Conservation (phyloP, 805 yeast genomes). For the Yamadazyma insecticola region DNA sequence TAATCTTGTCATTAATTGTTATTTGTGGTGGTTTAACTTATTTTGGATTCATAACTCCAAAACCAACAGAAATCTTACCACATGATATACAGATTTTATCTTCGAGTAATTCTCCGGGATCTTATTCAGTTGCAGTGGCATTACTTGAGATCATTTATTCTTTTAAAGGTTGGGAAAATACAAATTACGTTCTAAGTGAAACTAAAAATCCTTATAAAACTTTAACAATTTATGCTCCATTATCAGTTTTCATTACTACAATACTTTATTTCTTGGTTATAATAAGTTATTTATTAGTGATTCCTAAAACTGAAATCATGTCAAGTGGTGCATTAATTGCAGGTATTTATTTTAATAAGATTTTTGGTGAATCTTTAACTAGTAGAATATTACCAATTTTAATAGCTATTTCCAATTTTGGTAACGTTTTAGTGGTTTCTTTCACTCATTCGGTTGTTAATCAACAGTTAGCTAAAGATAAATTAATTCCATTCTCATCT, state of each 20-base stretch:
- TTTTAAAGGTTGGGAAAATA: conserved; percentile 69
- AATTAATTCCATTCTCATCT: conserved; percentile 46
- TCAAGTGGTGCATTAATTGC: conserved; percentile 62
- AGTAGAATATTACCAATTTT: conserved; percentile 47
- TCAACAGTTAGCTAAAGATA: conserved; percentile 51
- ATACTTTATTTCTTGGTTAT: conserved; percentile 53
- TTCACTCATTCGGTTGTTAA: conserved; percentile 58
- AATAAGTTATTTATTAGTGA: conserved; percentile 53
- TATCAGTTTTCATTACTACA: conserved; percentile 51
- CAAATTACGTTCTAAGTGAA: conserved; percentile 58
- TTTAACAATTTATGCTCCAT: conserved; percentile 56
- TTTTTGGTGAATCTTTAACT: conserved; percentile 54
- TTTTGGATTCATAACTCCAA: conserved; percentile 21
- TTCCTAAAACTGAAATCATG: conserved; percentile 42
- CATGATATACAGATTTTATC: too few relatives aligned
- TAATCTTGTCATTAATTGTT: conserved; percentile 47
- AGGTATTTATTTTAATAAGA: conserved; percentile 53
- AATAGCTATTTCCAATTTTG: conserved; percentile 59
- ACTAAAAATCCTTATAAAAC: conserved; percentile 53
- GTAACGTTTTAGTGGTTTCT: conserved; percentile 61
- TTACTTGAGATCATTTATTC: conserved; percentile 57
- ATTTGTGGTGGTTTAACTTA: conserved; percentile 41
- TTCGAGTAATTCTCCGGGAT: conserved; percentile 23
- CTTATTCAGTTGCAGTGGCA: conserved; percentile 53
- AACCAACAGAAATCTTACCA: conserved; percentile 34